Conservation (phyloP, 257 asterid species). For the Paraleonurus japonicus region DNA sequence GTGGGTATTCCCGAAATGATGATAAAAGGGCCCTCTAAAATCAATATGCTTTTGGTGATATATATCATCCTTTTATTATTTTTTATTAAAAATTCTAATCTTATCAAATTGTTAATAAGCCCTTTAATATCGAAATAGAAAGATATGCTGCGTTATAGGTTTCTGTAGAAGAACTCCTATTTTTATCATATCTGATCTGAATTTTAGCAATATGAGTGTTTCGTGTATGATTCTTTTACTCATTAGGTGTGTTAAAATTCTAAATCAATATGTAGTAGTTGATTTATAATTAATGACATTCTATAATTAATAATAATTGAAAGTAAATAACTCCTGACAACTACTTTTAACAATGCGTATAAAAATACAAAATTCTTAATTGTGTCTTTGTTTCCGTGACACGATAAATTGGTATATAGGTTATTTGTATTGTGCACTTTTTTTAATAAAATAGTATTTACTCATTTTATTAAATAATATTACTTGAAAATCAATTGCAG, state of each 20-base stretch:
- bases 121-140: not conserved
- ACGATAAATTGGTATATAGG: no score
- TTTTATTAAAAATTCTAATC: not conserved
- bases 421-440: no score
- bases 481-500: no score
- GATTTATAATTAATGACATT: not conserved
- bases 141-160: no score
- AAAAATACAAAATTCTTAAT: no score
- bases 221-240: no score
- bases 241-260: not conserved
- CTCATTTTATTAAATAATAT: no score
- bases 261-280: not conserved
- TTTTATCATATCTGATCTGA: not conserved
- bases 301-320: not conserved
- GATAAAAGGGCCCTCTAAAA: conserved; percentile 55
- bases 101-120: not conserved
- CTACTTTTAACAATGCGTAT: no score
- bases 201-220: no score
- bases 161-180: not conserved
- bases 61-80: conserved; percentile 8
- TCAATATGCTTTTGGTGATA: conserved; percentile 27
- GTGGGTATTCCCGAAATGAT: conserved; percentile 76
- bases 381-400: no score
- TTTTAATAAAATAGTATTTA: no score
- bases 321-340: no score